Evolutionary conservation across 1,284 basidiomycete species (phyloP).

Genomic region (Sanghuangporus sanghuang): DNA sequence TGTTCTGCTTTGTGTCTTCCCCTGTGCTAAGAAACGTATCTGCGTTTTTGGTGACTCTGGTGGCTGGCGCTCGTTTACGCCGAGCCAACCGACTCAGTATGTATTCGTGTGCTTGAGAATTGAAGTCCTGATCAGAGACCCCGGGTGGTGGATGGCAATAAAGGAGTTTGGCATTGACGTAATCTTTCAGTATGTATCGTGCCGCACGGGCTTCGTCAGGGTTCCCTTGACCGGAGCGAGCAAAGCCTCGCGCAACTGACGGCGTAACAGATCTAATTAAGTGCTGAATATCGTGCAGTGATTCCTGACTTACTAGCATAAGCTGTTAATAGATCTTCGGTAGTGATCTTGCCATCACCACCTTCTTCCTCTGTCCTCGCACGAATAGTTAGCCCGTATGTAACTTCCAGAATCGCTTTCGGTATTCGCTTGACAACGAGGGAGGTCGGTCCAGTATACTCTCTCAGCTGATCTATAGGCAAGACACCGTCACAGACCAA

Average conservation of each 20-base stretch:
- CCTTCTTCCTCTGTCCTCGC: constrained; percentile 75
- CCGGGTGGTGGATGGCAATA: constrained; percentile 87
- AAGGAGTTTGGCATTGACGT: constrained; percentile 91
- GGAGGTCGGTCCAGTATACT: constrained; percentile 85
- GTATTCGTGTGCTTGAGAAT: constrained; percentile 63
- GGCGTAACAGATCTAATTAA: not conserved
- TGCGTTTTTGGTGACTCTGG: constrained; percentile 77
- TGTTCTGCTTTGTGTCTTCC: constrained; percentile 27
- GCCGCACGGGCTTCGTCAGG: constrained; percentile 96
- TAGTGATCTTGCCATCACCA: constrained; percentile 73
- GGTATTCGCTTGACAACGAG: constrained; percentile 83
- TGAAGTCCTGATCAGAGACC: constrained; percentile 70
- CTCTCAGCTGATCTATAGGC: constrained; percentile 97
- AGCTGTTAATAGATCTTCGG: constrained; percentile 80
- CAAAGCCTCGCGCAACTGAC: constrained; percentile 89
- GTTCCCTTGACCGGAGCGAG: constrained; percentile 92
- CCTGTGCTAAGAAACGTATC: constrained; percentile 67
- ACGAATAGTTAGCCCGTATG: constrained; percentile 83
- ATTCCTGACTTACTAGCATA: constrained; percentile 75
- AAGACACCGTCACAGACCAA: constrained; percentile 96
- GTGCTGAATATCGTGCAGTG: too few relatives aligned
- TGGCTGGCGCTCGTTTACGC: constrained; percentile 82
- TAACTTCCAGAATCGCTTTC: constrained; percentile 81
- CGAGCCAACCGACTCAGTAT: constrained; percentile 55
- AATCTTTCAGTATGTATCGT: constrained; percentile 94